Percentiles rank a stretch among this genome's conserved stretches.
These are phyloP conservation scores for Dendrothele bispora DNA, from an alignment of 768 basidiomycete species.

Conservation along the genomic window DNA sequence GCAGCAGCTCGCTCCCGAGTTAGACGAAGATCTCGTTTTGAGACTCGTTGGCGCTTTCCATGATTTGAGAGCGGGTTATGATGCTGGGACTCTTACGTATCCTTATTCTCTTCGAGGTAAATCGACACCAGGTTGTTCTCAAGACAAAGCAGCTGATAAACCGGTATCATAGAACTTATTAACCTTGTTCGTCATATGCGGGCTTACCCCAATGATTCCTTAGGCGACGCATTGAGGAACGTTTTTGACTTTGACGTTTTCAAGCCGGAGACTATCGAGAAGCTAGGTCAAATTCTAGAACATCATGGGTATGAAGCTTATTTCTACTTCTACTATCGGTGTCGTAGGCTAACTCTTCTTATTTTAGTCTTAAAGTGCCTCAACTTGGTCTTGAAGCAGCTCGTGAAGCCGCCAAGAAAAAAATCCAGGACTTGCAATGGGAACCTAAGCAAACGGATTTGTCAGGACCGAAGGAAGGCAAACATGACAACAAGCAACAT, in stretches of 20 bases:
- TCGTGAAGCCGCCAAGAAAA: slow-evolving; percentile 51
- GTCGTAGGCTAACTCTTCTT: not conserved
- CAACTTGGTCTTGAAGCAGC: slow-evolving; percentile 57
- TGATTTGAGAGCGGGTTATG: slow-evolving; percentile 59
- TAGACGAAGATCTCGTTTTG: slow-evolving; percentile 50
- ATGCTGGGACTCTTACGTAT: slow-evolving; percentile 56
- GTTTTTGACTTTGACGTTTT: slow-evolving; percentile 73
- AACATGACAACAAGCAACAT: slow-evolving; percentile 63
- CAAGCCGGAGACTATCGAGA: slow-evolving; percentile 63
- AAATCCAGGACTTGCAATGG: slow-evolving; percentile 56
- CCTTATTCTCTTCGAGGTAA: slow-evolving; percentile 70
- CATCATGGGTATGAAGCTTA: slow-evolving; percentile 52
- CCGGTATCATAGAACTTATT: slow-evolving; percentile 49
- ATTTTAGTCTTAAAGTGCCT: slow-evolving; percentile 47
- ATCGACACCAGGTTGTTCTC: not conserved
- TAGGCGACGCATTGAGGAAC: slow-evolving; percentile 61
- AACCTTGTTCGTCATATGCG: slow-evolving; percentile 65
- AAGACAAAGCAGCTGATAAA: not conserved
- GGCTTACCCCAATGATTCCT: slow-evolving; percentile 55
- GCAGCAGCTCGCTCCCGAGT: slow-evolving; percentile 59
- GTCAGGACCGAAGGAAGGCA: slow-evolving; percentile 57
- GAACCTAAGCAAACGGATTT: slow-evolving; percentile 55
- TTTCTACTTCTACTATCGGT: not conserved
- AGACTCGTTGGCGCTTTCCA: slow-evolving; percentile 66
- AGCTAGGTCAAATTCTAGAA: slow-evolving; percentile 54